These are phyloP conservation scores for Agrocybe chaxingu DNA, from an alignment of 768 basidiomycete genomes.

Conservation along the genomic window DNA sequence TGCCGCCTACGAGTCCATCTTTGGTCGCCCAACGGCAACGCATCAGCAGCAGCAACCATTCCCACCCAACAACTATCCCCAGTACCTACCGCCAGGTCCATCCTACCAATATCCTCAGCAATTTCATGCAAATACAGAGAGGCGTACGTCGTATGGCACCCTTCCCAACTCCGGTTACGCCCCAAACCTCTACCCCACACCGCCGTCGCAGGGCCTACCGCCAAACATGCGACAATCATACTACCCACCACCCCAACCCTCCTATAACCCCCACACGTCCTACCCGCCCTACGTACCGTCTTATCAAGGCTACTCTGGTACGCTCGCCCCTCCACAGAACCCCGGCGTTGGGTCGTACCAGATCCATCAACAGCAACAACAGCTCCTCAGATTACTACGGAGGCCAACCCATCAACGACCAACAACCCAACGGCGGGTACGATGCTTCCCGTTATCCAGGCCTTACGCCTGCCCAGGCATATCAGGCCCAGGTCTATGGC, in stretches of 20 bases:
- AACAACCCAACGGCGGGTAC: conserved; percentile 44
- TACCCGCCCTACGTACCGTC: conserved; percentile 27
- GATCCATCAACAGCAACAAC: conserved; percentile 46
- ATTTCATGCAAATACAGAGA: conserved; percentile 42
- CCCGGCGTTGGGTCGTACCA: conserved; percentile 40
- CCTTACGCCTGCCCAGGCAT: conserved; percentile 76
- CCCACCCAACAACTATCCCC: conserved; percentile 21
- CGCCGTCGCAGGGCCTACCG: conserved; percentile 17
- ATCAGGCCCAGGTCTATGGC: conserved; percentile 71
- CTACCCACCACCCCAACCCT: conserved; percentile 29
- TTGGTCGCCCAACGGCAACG: conserved; percentile 66
- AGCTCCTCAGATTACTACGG: conserved; percentile 32
- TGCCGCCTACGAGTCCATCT: conserved; percentile 85
- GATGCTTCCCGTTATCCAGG: conserved; percentile 45
- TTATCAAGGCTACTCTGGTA: conserved; percentile 21
- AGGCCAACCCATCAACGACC: too few species aligned
- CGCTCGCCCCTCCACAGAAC: conserved; percentile 35
- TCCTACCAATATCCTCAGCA: conserved; percentile 34
- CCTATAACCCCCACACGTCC: conserved; percentile 18
- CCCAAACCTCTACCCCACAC: conserved; percentile 20
- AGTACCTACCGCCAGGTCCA: conserved; percentile 23
- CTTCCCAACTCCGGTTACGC: conserved; percentile 29
- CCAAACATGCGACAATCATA: conserved; percentile 35
- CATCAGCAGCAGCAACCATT: conserved; percentile 42
- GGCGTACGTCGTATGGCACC: conserved; percentile 41